Percentiles rank a stretch among this genome's conserved stretches.
Evolutionary conservation across 148 eudicot genomes (phyloP).

Genomic region (Amaranthus palmeri): DNA sequence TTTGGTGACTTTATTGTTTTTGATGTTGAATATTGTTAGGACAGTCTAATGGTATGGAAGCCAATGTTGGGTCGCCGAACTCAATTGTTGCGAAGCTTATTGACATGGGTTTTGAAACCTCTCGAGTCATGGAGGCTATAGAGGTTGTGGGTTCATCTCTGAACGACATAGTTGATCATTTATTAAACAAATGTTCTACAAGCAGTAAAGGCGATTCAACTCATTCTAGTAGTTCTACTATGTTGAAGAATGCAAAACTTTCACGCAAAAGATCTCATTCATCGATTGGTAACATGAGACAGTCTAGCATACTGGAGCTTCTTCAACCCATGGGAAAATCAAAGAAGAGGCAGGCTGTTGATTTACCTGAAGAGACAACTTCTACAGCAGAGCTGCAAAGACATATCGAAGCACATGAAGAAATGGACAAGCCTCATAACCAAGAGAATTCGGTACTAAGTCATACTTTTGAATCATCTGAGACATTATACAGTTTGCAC

Average conservation of each 20-base stretch:
- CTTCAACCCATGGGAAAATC: slow-evolving; percentile 33
- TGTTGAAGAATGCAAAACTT: slow-evolving; percentile 13
- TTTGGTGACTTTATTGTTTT: not conserved
- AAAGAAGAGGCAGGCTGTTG: slow-evolving; percentile 33
- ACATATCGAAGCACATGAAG: slow-evolving; percentile 15
- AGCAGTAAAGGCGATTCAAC: slow-evolving; percentile 21
- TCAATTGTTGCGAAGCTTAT: slow-evolving; percentile 32
- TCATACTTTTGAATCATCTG: slow-evolving; percentile 17
- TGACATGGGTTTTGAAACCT: slow-evolving; percentile 54
- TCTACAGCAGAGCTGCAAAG: slow-evolving; percentile 22
- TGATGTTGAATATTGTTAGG: not conserved
- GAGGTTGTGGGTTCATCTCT: slow-evolving; percentile 36
- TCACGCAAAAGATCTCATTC: slow-evolving; percentile 35
- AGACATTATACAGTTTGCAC: slow-evolving; percentile 5
- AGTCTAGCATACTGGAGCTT: slow-evolving; percentile 50
- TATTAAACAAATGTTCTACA: slow-evolving; percentile 32
- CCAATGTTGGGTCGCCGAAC: not conserved
- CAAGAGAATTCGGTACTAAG: slow-evolving; percentile 10
- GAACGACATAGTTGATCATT: slow-evolving; percentile 44
- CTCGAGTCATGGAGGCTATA: slow-evolving; percentile 36
- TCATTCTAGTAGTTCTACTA: slow-evolving; percentile 21
- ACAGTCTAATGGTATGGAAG: slow-evolving; percentile 6
- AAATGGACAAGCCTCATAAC: slow-evolving; percentile 17
- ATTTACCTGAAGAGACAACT: slow-evolving; percentile 13
- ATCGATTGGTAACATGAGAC: slow-evolving; percentile 43